Conservation (phyloP, 306 rosid species). For the Cucumis sativus region DNA sequence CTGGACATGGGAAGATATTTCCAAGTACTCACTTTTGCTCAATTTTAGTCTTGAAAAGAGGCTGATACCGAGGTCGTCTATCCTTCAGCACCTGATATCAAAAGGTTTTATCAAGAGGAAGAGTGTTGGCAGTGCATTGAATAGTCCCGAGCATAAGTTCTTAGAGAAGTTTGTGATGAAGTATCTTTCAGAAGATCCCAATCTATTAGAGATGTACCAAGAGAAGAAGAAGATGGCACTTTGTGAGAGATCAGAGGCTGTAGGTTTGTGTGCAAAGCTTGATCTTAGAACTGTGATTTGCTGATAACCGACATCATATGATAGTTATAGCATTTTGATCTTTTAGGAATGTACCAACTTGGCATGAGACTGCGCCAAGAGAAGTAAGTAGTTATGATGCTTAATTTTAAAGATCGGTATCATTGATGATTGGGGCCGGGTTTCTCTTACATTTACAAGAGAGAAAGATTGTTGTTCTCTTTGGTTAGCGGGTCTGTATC, state of each 20-base stretch:
- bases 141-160: neutral
- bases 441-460: too few relatives aligned
- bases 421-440: too few relatives aligned
- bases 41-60: constrained; percentile 10
- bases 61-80: constrained; percentile 8
- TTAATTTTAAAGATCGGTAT: too few relatives aligned
- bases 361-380: too few relatives aligned
- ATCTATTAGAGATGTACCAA: constrained; percentile 10
- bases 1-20: constrained; percentile 1
- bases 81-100: constrained; percentile 5
- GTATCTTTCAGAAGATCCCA: neutral
- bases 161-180: neutral
- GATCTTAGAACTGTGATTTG: neutral
- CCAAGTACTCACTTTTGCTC: neutral
- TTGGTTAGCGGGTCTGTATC: too few relatives aligned
- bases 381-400: too few relatives aligned
- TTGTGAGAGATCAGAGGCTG: neutral
- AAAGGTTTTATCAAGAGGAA: constrained; percentile 4
- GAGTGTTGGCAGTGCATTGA: neutral
- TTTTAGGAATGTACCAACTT: too few relatives aligned
- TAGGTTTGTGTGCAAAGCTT: neutral
- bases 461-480: too few relatives aligned
- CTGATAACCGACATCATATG: neutral
- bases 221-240: neutral
- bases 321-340: too few relatives aligned